phyloP scores from a whole-genome alignment of 2,329 filamentous ascomycete genomes.

The Sclerotinia subarctica region DNA sequence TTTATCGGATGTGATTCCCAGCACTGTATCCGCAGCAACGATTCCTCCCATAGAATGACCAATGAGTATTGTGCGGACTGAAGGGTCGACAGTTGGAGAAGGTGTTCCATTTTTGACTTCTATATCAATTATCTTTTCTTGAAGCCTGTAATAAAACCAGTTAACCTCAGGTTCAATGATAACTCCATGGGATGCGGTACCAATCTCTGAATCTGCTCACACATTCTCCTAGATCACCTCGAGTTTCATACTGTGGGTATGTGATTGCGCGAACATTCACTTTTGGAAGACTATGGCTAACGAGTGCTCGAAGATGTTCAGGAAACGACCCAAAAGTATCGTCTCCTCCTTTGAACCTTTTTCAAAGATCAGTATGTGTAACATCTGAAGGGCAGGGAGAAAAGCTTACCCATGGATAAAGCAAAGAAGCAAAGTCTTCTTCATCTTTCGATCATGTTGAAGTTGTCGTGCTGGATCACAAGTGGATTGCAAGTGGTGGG shows the following conservation, averaged over 20 bases:
- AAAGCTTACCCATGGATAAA: constrained; percentile 85
- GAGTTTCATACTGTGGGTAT: constrained; percentile 82
- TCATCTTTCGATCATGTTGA: constrained; percentile 48
- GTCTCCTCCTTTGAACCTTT: constrained; percentile 60
- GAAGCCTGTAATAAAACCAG: constrained; percentile 56
- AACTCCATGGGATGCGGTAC: constrained; percentile 41
- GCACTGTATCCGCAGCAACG: constrained; percentile 82
- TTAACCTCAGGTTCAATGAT: neutral
- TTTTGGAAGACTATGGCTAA: constrained; percentile 65
- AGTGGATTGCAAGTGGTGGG: neutral
- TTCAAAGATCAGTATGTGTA: constrained; percentile 16
- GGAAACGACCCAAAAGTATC: constrained; percentile 76
- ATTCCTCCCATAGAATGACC: constrained; percentile 94
- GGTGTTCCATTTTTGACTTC: constrained; percentile 79
- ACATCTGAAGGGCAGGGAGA: constrained; percentile 6
- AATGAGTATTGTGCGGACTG: constrained; percentile 75
- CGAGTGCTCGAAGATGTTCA: constrained; percentile 62
- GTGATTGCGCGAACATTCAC: constrained; percentile 64
- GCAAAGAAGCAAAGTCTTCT: constrained; percentile 75
- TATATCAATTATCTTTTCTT: constrained; percentile 89
- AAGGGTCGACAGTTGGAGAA: constrained; percentile 82
- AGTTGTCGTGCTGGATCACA: neutral
- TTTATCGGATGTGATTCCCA: constrained; percentile 54
- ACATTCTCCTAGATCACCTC: constrained; percentile 69
- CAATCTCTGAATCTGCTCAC: constrained; percentile 74